These are phyloP conservation scores for Nigrospora osmanthi DNA, from an alignment of 2,329 filamentous ascomycete species.

Conservation along the genomic window DNA sequence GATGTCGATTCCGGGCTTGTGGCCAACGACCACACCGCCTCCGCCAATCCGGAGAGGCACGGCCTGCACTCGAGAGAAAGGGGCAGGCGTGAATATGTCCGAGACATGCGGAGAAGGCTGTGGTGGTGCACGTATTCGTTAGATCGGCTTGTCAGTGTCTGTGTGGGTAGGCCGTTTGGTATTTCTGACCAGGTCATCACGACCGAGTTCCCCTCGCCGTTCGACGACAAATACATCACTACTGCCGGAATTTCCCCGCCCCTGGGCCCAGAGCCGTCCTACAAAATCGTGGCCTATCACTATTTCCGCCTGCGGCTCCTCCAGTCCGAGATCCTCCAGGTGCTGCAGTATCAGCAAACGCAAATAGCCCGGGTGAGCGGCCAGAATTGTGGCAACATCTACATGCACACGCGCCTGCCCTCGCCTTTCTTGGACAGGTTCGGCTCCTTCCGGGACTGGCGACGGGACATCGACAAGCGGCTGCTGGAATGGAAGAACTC, in stretches of 20 bases:
- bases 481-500: slow-evolving; percentile 81
- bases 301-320: slow-evolving; percentile 84
- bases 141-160: slow-evolving; percentile 89
- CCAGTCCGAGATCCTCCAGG: slow-evolving; percentile 92
- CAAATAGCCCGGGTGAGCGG: slow-evolving; percentile 64
- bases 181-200: slow-evolving; percentile 96
- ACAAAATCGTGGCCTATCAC: slow-evolving; percentile 86
- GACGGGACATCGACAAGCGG: slow-evolving; percentile 76
- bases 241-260: slow-evolving; percentile 63
- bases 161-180: slow-evolving; percentile 86
- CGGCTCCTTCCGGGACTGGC: slow-evolving; percentile 81
- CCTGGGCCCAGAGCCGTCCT: slow-evolving; percentile 60
- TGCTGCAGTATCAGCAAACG: slow-evolving; percentile 85
- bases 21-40: slow-evolving; percentile 16
- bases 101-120: slow-evolving; percentile 76
- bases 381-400: slow-evolving; percentile 58
- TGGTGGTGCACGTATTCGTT: slow-evolving; percentile 98
- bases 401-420: slow-evolving; percentile 69
- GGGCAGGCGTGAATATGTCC: slow-evolving; percentile 70
- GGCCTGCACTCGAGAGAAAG: slow-evolving; percentile 41
- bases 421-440: slow-evolving; percentile 82
- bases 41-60: slow-evolving; percentile 7
- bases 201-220: slow-evolving; percentile 82
- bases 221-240: slow-evolving; percentile 86
- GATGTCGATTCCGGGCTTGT: slow-evolving; percentile 53